Conservation (phyloP, 305 asterid genomes). For the Fraxinus nigra region DNA sequence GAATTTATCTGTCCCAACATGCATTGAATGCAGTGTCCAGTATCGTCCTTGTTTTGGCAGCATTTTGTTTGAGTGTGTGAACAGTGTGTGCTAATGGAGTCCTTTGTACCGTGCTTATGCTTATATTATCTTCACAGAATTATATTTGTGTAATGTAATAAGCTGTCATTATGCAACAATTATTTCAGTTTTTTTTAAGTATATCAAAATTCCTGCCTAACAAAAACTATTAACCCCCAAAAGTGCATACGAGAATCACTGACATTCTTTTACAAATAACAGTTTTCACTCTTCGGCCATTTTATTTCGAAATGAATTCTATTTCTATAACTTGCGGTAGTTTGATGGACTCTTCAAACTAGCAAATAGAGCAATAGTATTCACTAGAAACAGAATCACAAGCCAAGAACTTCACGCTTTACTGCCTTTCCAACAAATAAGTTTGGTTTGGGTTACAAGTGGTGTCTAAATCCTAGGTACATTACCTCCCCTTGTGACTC, state of each 20-base stretch:
- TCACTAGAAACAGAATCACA: background rate
- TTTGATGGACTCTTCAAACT: background rate
- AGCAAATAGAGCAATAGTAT: background rate
- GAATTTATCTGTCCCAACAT: constrained; percentile 4
- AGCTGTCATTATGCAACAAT: constrained; percentile 1
- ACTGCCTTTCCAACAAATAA: background rate
- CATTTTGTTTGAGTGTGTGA: constrained; percentile 12
- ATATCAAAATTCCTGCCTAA: background rate
- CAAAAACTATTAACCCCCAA: background rate
- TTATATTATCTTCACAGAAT: background rate
- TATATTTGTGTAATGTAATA: constrained; percentile 9
- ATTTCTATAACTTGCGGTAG: background rate
- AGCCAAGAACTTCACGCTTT: background rate
- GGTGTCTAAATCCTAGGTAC: background rate
- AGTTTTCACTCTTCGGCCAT: background rate
- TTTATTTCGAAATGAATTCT: background rate
- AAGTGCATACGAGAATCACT: background rate
- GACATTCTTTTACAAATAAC: background rate
- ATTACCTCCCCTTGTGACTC: background rate
- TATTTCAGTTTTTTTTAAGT: background rate
- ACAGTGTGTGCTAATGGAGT: background rate
- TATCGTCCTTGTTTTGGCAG: constrained; percentile 8
- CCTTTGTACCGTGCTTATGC: constrained; percentile 7
- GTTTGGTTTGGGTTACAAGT: background rate
- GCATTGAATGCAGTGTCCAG: constrained; percentile 15